A percentile compares a stretch with the other conserved stretches of the same genome.
Conservation (phyloP, 1,139 yeast species). For the Suhomyces bribrorum region DNA sequence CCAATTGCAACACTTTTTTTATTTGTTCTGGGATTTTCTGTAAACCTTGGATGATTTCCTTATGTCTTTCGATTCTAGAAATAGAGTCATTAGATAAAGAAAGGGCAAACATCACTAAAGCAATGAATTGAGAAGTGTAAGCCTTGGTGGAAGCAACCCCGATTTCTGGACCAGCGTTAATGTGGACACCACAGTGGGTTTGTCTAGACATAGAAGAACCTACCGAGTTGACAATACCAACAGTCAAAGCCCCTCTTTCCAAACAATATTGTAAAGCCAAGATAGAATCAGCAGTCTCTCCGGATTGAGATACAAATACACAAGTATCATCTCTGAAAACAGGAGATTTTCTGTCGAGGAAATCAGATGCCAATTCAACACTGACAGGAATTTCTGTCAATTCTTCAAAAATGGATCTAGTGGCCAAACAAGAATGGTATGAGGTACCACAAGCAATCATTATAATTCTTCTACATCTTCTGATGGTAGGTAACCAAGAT, state of each 20-base stretch:
- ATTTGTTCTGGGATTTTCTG: constrained; percentile 85
- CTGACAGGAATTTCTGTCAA: constrained; percentile 94
- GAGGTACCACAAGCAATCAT: constrained; percentile 99
- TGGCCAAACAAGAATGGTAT: constrained; percentile 96
- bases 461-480: constrained; percentile 92
- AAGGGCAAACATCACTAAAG: constrained; percentile 94
- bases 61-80: constrained; percentile 73
- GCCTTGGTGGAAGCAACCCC: constrained; percentile 99
- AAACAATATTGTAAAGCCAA: constrained; percentile 93
- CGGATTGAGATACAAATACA: constrained; percentile 96
- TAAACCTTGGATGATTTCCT: constrained; percentile 84
- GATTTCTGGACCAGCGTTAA: constrained; percentile 98
- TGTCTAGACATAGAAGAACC: constrained; percentile 95
- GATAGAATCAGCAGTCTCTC: constrained; percentile 99
- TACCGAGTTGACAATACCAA: constrained; percentile 90
- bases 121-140: constrained; percentile 96
- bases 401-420: constrained; percentile 95
- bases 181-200: constrained; percentile 99
- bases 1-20: constrained; percentile 70
- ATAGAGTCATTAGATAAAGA: constrained; percentile 90
- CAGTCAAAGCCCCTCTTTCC: constrained; percentile 96
- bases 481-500: constrained; percentile 80
- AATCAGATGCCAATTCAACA: constrained; percentile 96
- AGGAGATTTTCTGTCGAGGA: constrained; percentile 91
- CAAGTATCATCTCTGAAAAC: constrained; percentile 98